phyloP scores from a whole-genome alignment of 768 basidiomycete genomes.

The Panus rudis region DNA sequence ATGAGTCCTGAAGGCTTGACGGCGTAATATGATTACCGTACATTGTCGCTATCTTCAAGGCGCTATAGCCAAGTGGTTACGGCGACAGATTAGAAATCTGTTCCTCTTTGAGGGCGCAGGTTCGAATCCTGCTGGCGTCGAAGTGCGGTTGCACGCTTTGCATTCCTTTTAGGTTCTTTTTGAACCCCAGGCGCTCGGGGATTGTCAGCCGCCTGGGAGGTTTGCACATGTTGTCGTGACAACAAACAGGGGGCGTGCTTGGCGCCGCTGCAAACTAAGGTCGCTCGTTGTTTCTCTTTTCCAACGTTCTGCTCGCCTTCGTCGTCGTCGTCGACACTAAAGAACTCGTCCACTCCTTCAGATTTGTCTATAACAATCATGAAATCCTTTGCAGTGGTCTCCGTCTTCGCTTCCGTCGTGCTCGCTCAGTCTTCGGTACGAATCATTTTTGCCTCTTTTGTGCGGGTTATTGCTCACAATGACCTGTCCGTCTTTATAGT shows the following conservation, averaged over 20 bases:
- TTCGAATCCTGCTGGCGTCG: slow-evolving; percentile 12
- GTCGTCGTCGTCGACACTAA: slow-evolving; percentile 29
- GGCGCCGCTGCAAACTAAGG: background rate
- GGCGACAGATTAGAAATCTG: slow-evolving; percentile 63
- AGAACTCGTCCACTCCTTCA: slow-evolving; percentile 33
- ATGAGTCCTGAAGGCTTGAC: too few species aligned
- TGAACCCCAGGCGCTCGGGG: too few species aligned
- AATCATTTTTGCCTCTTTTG: slow-evolving; percentile 3
- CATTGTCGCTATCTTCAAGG: too few species aligned
- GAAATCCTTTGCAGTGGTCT: slow-evolving; percentile 46
- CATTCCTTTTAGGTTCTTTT: too few species aligned
- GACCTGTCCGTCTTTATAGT: slow-evolving; percentile 28
- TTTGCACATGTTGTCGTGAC: slow-evolving; percentile 15
- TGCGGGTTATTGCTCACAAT: slow-evolving; percentile 6
- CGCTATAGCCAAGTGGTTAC: slow-evolving; percentile 79
- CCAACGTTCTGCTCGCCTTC: slow-evolving; percentile 13
- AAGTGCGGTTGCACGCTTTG: background rate
- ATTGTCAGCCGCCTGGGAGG: too few species aligned
- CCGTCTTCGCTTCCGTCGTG: slow-evolving; percentile 43
- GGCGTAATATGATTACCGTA: too few species aligned
- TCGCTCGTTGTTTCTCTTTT: background rate
- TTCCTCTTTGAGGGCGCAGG: slow-evolving; percentile 10
- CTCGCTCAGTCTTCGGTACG: slow-evolving; percentile 41
- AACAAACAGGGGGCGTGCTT: slow-evolving; percentile 9
- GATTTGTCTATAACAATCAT: slow-evolving; percentile 24